Percentiles rank a stretch among this genome's conserved stretches.
These are phyloP conservation scores for Phytophthora ramorum DNA, from an alignment of 352 stramenopile genomes.

Conservation along the genomic window DNA sequence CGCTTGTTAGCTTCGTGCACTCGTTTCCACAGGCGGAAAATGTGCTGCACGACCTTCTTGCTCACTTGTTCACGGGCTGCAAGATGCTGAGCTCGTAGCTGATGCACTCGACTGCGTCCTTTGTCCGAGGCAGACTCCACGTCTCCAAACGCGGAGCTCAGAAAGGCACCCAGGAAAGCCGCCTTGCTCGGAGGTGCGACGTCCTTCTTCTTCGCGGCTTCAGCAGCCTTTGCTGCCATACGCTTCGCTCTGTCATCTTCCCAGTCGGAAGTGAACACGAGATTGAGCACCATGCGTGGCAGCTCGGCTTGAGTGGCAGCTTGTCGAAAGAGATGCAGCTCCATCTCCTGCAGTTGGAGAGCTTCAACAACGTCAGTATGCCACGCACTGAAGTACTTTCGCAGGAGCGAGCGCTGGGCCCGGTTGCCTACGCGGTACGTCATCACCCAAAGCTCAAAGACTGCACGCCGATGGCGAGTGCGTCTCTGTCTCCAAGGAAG, in stretches of 20 bases:
- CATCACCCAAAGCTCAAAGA: constrained; percentile 65
- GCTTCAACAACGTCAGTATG: constrained; percentile 47
- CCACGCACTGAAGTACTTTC: constrained; percentile 59
- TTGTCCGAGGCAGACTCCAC: constrained; percentile 41
- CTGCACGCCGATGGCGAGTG: constrained; percentile 28
- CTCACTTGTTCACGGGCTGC: constrained; percentile 55
- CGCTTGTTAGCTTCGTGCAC: constrained; percentile 55
- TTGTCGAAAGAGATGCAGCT: constrained; percentile 67
- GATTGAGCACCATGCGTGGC: constrained; percentile 69
- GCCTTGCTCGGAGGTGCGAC: constrained; percentile 11
- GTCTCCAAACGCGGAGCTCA: constrained; percentile 62
- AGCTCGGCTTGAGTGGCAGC: constrained; percentile 54
- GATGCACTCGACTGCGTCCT: constrained; percentile 35
- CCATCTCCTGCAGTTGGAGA: constrained; percentile 60
- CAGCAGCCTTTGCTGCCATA: constrained; percentile 17
- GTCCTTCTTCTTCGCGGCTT: constrained; percentile 21
- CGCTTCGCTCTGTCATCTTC: constrained; percentile 38
- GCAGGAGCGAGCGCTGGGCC: constrained; percentile 39
- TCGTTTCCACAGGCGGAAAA: constrained; percentile 71
- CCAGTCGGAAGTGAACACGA: constrained; percentile 71
- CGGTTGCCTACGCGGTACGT: constrained; percentile 44
- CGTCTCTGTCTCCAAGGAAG: constrained; percentile 51
- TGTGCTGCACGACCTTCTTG: constrained; percentile 74
- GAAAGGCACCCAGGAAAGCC: constrained; percentile 45
- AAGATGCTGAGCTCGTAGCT: constrained; percentile 47